phyloP scores from a whole-genome alignment of 768 basidiomycete species.

The Leccinum disarticulatum region DNA sequence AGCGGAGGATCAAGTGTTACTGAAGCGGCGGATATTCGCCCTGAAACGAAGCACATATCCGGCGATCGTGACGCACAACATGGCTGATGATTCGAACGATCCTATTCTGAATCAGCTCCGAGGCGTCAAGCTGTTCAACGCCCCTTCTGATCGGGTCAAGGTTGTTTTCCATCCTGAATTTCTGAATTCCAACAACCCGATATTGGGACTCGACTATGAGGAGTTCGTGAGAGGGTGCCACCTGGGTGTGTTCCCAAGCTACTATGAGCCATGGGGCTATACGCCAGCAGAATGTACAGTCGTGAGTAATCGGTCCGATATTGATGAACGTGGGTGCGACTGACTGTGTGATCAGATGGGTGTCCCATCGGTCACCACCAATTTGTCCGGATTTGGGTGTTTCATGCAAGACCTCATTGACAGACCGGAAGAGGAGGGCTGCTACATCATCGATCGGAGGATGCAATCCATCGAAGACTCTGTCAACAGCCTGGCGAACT shows the following conservation, averaged over 20 bases:
- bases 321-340: constrained; percentile 2
- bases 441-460: constrained; percentile 94
- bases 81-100: constrained; percentile 90
- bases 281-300: constrained; percentile 99
- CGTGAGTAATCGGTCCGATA: constrained; percentile 43
- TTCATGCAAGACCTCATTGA: constrained; percentile 99
- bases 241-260: constrained; percentile 96
- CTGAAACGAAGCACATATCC: constrained; percentile 94
- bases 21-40: constrained; percentile 96
- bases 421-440: constrained; percentile 89
- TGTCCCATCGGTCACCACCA: constrained; percentile 95
- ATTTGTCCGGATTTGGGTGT: constrained; percentile 95
- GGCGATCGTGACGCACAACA: constrained; percentile 97
- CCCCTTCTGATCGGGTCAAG: constrained; percentile 87
- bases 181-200: constrained; percentile 96
- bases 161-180: constrained; percentile 99
- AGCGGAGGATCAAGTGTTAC: constrained; percentile 87
- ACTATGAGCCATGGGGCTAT: constrained; percentile 96
- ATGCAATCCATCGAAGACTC: constrained; percentile 89
- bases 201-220: constrained; percentile 96
- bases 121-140: constrained; percentile 91
- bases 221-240: constrained; percentile 99
- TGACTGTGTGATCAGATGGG: constrained; percentile 69
- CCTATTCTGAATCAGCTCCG: constrained; percentile 96
- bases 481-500: constrained; percentile 75